phyloP scores from a whole-genome alignment of 352 stramenopile genomes.

The Pythium brachiatum region DNA sequence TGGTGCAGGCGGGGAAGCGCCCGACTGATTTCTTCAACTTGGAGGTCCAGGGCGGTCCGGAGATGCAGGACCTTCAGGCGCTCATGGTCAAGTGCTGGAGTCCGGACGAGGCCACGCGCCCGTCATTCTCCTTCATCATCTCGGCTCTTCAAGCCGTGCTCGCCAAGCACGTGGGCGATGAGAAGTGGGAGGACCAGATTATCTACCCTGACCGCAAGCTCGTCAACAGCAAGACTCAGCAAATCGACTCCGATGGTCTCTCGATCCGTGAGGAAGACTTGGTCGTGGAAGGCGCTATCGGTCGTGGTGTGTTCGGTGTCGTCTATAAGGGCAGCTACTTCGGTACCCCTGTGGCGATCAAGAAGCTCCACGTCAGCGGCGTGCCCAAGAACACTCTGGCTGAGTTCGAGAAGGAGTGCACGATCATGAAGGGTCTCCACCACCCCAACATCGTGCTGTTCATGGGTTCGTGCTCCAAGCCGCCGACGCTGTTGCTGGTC shows the following conservation, averaged over 20 bases:
- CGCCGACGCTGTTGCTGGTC: slow-evolving; percentile 94
- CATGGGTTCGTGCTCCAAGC: slow-evolving; percentile 96
- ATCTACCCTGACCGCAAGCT: slow-evolving; percentile 80
- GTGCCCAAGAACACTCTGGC: slow-evolving; percentile 79
- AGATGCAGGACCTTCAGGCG: slow-evolving; percentile 61
- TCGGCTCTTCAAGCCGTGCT: slow-evolving; percentile 67
- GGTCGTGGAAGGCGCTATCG: slow-evolving; percentile 64
- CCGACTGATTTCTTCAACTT: slow-evolving; percentile 73
- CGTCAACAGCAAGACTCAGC: slow-evolving; percentile 43
- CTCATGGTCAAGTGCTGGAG: slow-evolving; percentile 85
- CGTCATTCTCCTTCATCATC: slow-evolving; percentile 83
- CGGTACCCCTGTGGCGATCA: slow-evolving; percentile 77
- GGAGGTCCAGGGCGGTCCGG: slow-evolving; percentile 39
- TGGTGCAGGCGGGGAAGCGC: slow-evolving; percentile 75
- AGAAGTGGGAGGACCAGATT: slow-evolving; percentile 84
- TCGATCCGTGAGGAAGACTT: slow-evolving; percentile 80
- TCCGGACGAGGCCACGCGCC: slow-evolving; percentile 57
- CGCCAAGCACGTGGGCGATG: slow-evolving; percentile 61
- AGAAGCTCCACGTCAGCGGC: slow-evolving; percentile 76
- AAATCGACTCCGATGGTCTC: slow-evolving; percentile 58
- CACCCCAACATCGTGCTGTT: slow-evolving; percentile 98
- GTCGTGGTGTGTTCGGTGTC: slow-evolving; percentile 75
- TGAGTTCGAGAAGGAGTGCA: slow-evolving; percentile 85
- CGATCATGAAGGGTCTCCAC: slow-evolving; percentile 88
- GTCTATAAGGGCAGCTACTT: slow-evolving; percentile 87